phyloP scores from a whole-genome alignment of 75 land plant genomes.

The Pinus albicaulis region DNA sequence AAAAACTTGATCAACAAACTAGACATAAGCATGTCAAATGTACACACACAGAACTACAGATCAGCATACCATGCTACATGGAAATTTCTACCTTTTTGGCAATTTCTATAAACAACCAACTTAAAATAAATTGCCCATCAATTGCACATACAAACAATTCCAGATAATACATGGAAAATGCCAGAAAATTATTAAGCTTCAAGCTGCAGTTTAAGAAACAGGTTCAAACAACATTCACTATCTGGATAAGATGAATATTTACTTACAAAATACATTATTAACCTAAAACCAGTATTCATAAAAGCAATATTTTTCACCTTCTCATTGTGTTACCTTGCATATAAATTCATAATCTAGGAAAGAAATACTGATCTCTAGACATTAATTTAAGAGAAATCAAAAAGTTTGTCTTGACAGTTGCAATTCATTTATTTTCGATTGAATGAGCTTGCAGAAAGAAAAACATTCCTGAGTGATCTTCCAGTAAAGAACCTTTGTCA shows the following conservation, averaged over 20 bases:
- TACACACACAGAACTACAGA: no score
- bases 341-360: not conserved
- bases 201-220: not conserved
- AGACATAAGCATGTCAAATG: no score
- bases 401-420: not conserved
- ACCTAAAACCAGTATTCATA: not conserved
- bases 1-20: not conserved
- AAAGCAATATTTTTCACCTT: not conserved
- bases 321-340: not conserved
- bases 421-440: not conserved
- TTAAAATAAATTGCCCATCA: not conserved
- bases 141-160: not conserved
- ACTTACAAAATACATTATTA: not conserved
- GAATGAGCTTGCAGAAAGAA: not conserved
- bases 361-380: not conserved
- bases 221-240: not conserved
- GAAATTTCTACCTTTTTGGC: not conserved
- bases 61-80: no score
- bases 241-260: not conserved
- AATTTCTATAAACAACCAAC: not conserved
- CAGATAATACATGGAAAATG: not conserved
- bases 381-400: not conserved
- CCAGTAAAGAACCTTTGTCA: not conserved
- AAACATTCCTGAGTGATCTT: not conserved
- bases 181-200: slow-evolving; percentile 7